Evolutionary conservation across 805 yeast species (phyloP), one percentile per base, ranked within the genome.

Genomic region (Hanseniaspora opuntiae): DNA sequence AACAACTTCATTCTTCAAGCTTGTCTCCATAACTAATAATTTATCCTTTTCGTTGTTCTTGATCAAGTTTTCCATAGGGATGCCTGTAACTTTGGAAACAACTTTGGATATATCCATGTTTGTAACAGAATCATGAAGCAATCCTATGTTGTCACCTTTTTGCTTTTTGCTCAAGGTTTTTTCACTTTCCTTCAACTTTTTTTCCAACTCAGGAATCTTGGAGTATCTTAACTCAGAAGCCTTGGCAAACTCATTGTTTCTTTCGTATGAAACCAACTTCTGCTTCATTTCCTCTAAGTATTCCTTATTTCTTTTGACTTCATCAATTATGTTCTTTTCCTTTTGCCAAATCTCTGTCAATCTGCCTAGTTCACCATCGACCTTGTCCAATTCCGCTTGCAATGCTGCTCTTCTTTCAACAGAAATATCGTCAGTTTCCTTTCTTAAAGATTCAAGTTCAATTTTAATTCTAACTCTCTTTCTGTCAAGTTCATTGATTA

Each of bases 21-120:
- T 78, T 6, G 76, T 72, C 65, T 89, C 97, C 97, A 93, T 93
- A 65, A 75, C 84, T 52, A 90, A 66, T 52, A 90, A 74, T 65
- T 89, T 83, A 64, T 90, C 97, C 68, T 86, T 87, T 64, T 90
- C 98, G 47, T 97, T 97, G 22, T 39, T 51, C 66, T 85, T 85
- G 82, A 93, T 75, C 59, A 90, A 79, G 33, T 88, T 85, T 60
- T 82, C 86, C 24, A 86, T 86, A 7, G 98, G 98, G 44, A 90
- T 88, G 38, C 97, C 97, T 0, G 98, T 90, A 84, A 93, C 88
- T 58, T 87, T 81, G 14, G 95, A 83, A 12, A 90, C 84, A 7
- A 90, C 98, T 56, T 80, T 75, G 0, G 97, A 94, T 59, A 90
- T 93, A 67, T 90, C 98, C 59, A 89, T 95, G 2, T 95, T 77